Evolutionary conservation across 2,329 filamentous ascomycete genomes (phyloP).

Genomic region (Lasiodiplodia citricola): DNA sequence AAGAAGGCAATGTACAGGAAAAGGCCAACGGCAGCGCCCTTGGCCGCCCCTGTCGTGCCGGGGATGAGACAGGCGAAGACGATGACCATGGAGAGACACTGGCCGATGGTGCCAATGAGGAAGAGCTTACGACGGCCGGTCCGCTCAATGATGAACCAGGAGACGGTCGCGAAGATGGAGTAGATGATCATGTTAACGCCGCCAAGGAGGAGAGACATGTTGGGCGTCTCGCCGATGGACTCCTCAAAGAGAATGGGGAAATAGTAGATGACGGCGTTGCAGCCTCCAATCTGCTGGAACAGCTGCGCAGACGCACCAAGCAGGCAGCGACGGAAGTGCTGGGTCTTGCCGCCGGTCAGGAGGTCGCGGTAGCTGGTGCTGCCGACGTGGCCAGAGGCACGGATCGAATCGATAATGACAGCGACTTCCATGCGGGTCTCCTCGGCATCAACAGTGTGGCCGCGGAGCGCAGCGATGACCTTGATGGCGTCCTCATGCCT

Average conservation of each 20-base stretch:
- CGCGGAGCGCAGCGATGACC: conserved; percentile 59
- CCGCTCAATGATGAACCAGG: conserved; percentile 69
- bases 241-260: conserved; percentile 48
- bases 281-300: conserved; percentile 65
- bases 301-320: conserved; percentile 64
- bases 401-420: conserved; percentile 65
- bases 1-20: conserved; percentile 74
- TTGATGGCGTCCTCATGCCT: conserved; percentile 54
- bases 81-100: conserved; percentile 61
- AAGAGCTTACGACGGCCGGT: conserved; percentile 56
- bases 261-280: conserved; percentile 53
- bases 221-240: conserved; percentile 56
- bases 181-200: conserved; percentile 63
- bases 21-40: conserved; percentile 63
- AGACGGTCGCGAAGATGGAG: conserved; percentile 60
- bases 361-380: conserved; percentile 57
- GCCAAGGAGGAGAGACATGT: conserved; percentile 50
- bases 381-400: conserved; percentile 47
- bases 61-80: conserved; percentile 49
- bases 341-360: conserved; percentile 66
- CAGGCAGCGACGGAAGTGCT: conserved; percentile 69
- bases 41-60: conserved; percentile 43
- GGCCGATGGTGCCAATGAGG: conserved; percentile 53
- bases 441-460: conserved; percentile 55
- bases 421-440: conserved; percentile 66